Evolutionary conservation across 176 grass and related monocot genomes (phyloP).

Genomic region (Triticum timopheevii): DNA sequence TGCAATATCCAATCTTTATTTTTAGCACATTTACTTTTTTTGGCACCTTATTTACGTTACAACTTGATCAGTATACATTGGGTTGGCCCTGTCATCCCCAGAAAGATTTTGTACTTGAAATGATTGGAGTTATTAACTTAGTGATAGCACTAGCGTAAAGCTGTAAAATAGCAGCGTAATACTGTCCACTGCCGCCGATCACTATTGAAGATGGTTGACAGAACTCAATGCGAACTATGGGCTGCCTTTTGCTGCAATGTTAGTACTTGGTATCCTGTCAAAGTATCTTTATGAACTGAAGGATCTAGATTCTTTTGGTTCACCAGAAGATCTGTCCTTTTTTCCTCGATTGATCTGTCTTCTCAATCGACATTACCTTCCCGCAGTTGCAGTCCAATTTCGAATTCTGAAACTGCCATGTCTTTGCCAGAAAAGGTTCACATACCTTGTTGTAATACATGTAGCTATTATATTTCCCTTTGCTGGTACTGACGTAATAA

Average conservation of each 20-base stretch:
- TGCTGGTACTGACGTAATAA: not conserved
- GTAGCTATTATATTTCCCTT: too few relatives aligned
- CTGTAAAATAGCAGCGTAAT: conserved; percentile 2
- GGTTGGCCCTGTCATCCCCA: not conserved
- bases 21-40: not conserved
- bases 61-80: not conserved
- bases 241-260: not conserved
- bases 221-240: not conserved
- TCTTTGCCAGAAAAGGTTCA: too few relatives aligned
- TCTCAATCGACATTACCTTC: not conserved
- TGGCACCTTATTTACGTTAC: conserved; percentile 13
- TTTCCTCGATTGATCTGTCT: not conserved
- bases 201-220: not conserved
- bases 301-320: not conserved
- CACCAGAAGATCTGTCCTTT: not conserved
- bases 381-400: not conserved
- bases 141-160: not conserved
- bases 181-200: not conserved
- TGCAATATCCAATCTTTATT: conserved; percentile 24
- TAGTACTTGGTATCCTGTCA: not conserved
- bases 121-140: conserved; percentile 10
- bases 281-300: conserved; percentile 18
- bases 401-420: not conserved
- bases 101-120: not conserved
- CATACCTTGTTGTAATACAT: too few relatives aligned